These are phyloP conservation scores for Takashimella koratensis DNA, from an alignment of 1,284 basidiomycete genomes.

Conservation along the genomic window DNA sequence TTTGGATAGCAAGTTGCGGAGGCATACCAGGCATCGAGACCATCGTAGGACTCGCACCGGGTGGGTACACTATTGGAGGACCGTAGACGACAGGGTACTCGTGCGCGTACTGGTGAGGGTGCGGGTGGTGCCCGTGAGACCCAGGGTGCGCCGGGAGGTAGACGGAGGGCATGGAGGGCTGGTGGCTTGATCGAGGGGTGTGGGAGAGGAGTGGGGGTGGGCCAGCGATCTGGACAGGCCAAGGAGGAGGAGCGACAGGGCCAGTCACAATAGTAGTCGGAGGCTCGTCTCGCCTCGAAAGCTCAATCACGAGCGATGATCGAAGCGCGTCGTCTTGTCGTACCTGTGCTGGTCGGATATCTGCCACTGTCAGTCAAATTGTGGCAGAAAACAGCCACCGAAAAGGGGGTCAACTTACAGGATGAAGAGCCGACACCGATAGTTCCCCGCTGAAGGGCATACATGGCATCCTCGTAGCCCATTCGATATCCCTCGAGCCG, in stretches of 20 bases:
- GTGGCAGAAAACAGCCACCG: too few species aligned
- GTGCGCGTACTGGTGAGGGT: neutral
- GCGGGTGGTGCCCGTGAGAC: too few species aligned
- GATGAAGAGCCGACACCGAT: conserved; percentile 8
- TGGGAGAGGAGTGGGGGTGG: neutral
- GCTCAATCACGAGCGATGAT: neutral
- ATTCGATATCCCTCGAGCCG: conserved; percentile 12
- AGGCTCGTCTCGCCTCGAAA: neutral
- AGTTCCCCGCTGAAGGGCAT: conserved; percentile 14
- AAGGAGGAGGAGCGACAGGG: neutral
- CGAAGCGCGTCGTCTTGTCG: neutral
- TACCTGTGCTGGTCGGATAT: neutral
- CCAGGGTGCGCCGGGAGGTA: neutral
- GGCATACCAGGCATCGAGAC: neutral
- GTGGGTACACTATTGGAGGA: neutral
- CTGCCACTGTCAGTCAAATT: too few species aligned
- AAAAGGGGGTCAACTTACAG: neutral
- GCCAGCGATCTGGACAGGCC: neutral
- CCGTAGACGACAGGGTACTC: neutral
- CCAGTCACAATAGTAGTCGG: neutral
- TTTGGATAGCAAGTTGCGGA: neutral
- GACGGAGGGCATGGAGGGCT: neutral
- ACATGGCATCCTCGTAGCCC: conserved; percentile 26
- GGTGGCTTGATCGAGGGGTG: neutral
- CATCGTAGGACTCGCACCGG: neutral